Evolutionary conservation across 768 basidiomycete genomes (phyloP).

Genomic region (Boletales sp.): DNA sequence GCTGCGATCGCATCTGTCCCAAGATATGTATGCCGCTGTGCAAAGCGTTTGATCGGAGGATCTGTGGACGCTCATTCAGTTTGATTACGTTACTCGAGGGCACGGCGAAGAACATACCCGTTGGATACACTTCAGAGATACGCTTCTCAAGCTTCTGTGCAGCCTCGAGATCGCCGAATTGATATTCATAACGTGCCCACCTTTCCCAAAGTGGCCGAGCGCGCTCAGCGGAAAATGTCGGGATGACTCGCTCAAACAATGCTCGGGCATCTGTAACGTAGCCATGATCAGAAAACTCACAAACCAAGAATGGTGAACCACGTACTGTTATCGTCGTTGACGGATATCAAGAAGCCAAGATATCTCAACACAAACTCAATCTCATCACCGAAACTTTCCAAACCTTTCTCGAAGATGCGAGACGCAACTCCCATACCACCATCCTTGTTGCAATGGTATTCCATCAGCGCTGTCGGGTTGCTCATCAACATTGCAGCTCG

Average conservation of each 20-base stretch:
- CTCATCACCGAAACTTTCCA: slow-evolving; percentile 79
- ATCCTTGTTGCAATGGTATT: slow-evolving; percentile 86
- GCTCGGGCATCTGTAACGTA: slow-evolving; percentile 79
- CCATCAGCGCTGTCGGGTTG: slow-evolving; percentile 70
- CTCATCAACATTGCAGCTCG: slow-evolving; percentile 3
- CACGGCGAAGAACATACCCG: slow-evolving; percentile 47
- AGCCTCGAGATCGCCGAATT: slow-evolving; percentile 88
- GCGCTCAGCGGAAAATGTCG: slow-evolving; percentile 70
- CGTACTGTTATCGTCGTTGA: slow-evolving; percentile 95
- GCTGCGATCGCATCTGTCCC: slow-evolving; percentile 86
- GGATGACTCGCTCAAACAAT: slow-evolving; percentile 86
- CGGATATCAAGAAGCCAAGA: slow-evolving; percentile 86
- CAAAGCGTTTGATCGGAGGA: slow-evolving; percentile 86
- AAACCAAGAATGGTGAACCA: slow-evolving; percentile 7
- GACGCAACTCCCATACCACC: slow-evolving; percentile 70
- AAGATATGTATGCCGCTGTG: slow-evolving; percentile 69
- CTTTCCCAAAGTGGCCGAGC: slow-evolving; percentile 91
- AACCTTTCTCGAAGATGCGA: slow-evolving; percentile 90
- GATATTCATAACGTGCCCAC: slow-evolving; percentile 94
- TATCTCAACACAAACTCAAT: slow-evolving; percentile 85
- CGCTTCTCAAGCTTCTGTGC: slow-evolving; percentile 87
- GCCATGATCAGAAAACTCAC: slow-evolving; percentile 3
- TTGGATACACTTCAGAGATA: slow-evolving; percentile 83
- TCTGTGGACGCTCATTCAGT: slow-evolving; percentile 45
- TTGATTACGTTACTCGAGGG: neutral